A percentile compares a stretch with the other conserved stretches of the same genome.
phyloP scores from a whole-genome alignment of 164 flowering plant genomes.

The Vitis riparia region DNA sequence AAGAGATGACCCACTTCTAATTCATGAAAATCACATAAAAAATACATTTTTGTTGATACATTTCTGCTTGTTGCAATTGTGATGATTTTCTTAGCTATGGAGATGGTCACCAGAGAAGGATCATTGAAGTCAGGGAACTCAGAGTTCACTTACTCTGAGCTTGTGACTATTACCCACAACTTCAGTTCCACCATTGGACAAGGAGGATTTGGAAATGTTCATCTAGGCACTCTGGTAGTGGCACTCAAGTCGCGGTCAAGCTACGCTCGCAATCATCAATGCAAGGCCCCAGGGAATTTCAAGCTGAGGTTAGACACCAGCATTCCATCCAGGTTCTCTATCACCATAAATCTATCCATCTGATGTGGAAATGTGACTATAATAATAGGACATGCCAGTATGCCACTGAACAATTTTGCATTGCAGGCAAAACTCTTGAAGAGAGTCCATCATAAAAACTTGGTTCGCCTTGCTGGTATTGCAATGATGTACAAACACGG shows the following conservation, averaged over 20 bases:
- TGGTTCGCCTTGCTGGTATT: conserved; percentile 26
- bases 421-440: conserved; percentile 24
- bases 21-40: too few relatives aligned
- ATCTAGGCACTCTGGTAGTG: conserved; percentile 23
- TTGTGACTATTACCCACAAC: conserved; percentile 16
- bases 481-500: conserved; percentile 22
- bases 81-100: too few relatives aligned
- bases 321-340: not conserved
- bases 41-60: too few relatives aligned
- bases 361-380: too few relatives aligned
- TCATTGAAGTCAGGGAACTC: conserved; percentile 5
- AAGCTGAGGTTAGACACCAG: conserved; percentile 21
- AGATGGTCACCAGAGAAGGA: too few relatives aligned
- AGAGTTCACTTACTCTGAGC: conserved; percentile 17
- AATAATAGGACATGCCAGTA: too few relatives aligned
- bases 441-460: conserved; percentile 29
- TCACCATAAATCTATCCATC: not conserved
- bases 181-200: conserved; percentile 17
- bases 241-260: conserved; percentile 33
- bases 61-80: too few relatives aligned
- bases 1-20: too few relatives aligned
- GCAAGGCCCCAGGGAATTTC: conserved; percentile 30
- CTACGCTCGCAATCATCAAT: conserved; percentile 21
- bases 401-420: too few relatives aligned
- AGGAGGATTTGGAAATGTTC: conserved; percentile 36